phyloP scores from a whole-genome alignment of 1,284 basidiomycete species.

The Cutaneotrichosporon cavernicola region DNA sequence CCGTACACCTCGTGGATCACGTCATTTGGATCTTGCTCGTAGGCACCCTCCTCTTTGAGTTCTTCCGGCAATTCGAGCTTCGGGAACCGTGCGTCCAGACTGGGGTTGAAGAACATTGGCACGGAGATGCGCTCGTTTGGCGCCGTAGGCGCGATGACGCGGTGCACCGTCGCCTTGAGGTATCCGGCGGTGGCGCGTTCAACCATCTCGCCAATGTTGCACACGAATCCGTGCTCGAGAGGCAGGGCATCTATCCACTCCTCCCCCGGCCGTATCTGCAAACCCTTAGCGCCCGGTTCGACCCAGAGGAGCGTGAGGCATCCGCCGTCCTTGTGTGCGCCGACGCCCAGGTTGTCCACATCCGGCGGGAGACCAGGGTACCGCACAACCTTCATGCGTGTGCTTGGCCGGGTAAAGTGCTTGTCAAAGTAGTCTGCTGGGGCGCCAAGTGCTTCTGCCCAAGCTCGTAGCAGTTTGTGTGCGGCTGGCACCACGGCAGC shows the following conservation, averaged over 20 bases:
- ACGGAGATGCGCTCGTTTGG: conserved; percentile 19
- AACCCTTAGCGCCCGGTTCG: conserved; percentile 14
- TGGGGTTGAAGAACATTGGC: conserved; percentile 26
- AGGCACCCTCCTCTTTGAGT: conserved; percentile 1
- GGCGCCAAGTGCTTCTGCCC: conserved; percentile 21
- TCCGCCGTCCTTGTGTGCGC: conserved; percentile 26
- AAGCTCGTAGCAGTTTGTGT: conserved; percentile 22
- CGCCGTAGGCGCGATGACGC: conserved; percentile 14
- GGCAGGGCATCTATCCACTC: conserved; percentile 72
- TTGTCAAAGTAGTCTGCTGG: conserved; percentile 24
- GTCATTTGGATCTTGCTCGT: conserved; percentile 10
- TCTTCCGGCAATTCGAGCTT: conserved; percentile 12
- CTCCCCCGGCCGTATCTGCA: conserved; percentile 16
- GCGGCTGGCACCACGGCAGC: conserved; percentile 15
- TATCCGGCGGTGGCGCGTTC: conserved; percentile 27
- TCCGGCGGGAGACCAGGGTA: conserved; percentile 13
- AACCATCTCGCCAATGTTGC: conserved; percentile 64
- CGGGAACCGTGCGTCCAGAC: conserved; percentile 21
- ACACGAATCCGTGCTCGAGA: conserved; percentile 62
- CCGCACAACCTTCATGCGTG: conserved; percentile 26
- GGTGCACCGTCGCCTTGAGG: conserved; percentile 26
- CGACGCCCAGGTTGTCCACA: conserved; percentile 17
- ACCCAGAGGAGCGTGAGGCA: conserved; percentile 25
- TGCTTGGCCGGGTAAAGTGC: conserved; percentile 19
- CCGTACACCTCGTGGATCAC: conserved; percentile 21